Conservation (phyloP, 2,329 filamentous ascomycete species). For the Diaporthe eres region DNA sequence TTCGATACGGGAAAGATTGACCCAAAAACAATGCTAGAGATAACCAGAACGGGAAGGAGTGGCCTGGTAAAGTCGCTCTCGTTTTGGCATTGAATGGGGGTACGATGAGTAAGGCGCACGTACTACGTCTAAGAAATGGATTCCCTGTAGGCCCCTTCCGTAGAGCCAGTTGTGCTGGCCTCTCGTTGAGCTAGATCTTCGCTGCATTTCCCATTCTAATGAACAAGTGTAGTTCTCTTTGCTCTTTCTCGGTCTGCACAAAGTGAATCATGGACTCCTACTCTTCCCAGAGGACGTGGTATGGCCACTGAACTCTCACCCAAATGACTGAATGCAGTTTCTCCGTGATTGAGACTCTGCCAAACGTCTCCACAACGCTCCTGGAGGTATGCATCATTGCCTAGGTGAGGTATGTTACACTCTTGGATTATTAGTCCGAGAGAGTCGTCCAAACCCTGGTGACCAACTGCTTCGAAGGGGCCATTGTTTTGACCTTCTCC, state of each 20-base stretch:
- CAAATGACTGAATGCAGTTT: background rate
- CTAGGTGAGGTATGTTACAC: too few species aligned
- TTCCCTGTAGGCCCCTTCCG: too few species aligned
- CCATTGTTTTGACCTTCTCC: constrained; percentile 10
- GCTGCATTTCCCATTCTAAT: background rate
- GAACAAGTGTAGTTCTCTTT: background rate
- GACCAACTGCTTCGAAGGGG: constrained; percentile 11
- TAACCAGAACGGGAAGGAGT: background rate
- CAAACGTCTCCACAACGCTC: too few species aligned
- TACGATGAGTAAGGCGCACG: background rate
- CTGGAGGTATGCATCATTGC: background rate
- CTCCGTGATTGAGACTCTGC: background rate
- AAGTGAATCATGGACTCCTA: too few species aligned
- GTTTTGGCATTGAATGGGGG: background rate
- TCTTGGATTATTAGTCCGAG: background rate
- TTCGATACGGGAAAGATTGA: background rate
- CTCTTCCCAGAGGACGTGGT: background rate
- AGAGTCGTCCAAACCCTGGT: constrained; percentile 33
- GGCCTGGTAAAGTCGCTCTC: background rate
- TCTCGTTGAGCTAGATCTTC: background rate
- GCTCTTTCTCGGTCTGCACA: background rate
- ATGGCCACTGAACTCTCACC: background rate
- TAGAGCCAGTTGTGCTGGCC: background rate
- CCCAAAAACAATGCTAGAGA: background rate
- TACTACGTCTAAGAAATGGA: background rate